Base-by-base conservation (phyloP, 169 alveolate species). In the Plasmodium relictum region DNA sequence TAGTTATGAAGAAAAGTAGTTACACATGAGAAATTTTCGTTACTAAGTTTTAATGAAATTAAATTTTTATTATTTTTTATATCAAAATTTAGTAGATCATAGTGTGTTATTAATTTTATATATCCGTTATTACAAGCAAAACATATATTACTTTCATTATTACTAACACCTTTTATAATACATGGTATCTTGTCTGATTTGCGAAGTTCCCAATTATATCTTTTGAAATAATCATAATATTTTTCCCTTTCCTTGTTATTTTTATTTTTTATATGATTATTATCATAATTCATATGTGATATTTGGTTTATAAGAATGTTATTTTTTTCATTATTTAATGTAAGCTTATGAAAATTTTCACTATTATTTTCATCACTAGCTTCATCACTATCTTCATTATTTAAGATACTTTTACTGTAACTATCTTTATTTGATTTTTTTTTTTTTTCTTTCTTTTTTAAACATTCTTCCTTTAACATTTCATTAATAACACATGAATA, bases 61-160 rank as follows among this genome's bases (percentile, higher is more conserved):
- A 83, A 68, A 83, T 83, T 83, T 14, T 50, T 68, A 42, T 69
- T 80, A 22, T 80, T 52, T 39, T 54, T 83, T 14, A 50, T 83
- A 50, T 83, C 61, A 26, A 6, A 18, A n/a, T 31, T 83, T 52
- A 83, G 24, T 54, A 83, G 42, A 68, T 83, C 85, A 12, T 12
- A 9, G 24, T 20, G 20, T 7, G 16, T 69, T 20, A 83, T 68
- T 68, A 83, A 26, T 65, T 83, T 65, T 18, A 83, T 44, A 59
- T 44, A 83, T 0, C 91, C 91, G 52, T 83, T 83, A n/a, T 83
- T 69, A 42, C 91, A 68, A 44, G 39, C 70, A 59, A 83, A 83
- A 61, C 91, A 83, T 24, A 56, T 22, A 26, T 39, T 66, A 14
- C 24, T 26, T 8, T 41, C 26, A 24, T 31, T 83, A 39, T 41